These are phyloP conservation scores for Thalassiosira sp. DNA, from an alignment of 352 stramenopile genomes.

Conservation along the genomic window DNA sequence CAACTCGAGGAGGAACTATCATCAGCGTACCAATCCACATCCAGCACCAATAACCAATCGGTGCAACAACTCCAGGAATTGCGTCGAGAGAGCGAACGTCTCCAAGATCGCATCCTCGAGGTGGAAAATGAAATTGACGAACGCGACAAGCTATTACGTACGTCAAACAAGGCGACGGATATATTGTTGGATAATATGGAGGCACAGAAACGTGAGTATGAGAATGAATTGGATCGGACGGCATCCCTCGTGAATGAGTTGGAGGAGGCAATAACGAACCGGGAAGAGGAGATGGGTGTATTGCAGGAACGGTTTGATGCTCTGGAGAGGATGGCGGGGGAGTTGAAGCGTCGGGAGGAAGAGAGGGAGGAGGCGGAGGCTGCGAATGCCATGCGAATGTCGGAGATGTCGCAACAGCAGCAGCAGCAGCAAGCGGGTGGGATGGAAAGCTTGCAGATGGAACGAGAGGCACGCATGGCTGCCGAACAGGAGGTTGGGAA, in stretches of 20 bases:
- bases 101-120: slow-evolving; percentile 24
- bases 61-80: slow-evolving; percentile 23
- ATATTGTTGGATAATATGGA: slow-evolving; percentile 58
- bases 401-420: slow-evolving; percentile 12
- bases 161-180: slow-evolving; percentile 52
- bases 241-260: slow-evolving; percentile 41
- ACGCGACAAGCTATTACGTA: slow-evolving; percentile 40
- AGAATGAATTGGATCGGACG: slow-evolving; percentile 42
- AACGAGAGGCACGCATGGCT: slow-evolving; percentile 6
- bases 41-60: slow-evolving; percentile 14
- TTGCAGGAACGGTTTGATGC: slow-evolving; percentile 33
- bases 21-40: background rate
- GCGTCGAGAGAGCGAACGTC: slow-evolving; percentile 14
- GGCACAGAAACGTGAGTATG: slow-evolving; percentile 43
- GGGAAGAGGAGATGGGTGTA: slow-evolving; percentile 44
- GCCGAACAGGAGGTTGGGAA: slow-evolving; percentile 30
- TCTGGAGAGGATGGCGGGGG: slow-evolving; percentile 34
- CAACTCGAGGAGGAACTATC: slow-evolving; percentile 46
- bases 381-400: background rate
- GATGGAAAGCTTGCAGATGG: slow-evolving; percentile 10
- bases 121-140: slow-evolving; percentile 48
- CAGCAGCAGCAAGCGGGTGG: slow-evolving; percentile 5
- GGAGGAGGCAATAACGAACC: slow-evolving; percentile 32
- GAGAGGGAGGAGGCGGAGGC: slow-evolving; percentile 4
- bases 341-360: slow-evolving; percentile 28